Evolutionary conservation across 345 rosid species (phyloP), one percentile per base, ranked within the genome.

Genomic region (Acer saccharum): DNA sequence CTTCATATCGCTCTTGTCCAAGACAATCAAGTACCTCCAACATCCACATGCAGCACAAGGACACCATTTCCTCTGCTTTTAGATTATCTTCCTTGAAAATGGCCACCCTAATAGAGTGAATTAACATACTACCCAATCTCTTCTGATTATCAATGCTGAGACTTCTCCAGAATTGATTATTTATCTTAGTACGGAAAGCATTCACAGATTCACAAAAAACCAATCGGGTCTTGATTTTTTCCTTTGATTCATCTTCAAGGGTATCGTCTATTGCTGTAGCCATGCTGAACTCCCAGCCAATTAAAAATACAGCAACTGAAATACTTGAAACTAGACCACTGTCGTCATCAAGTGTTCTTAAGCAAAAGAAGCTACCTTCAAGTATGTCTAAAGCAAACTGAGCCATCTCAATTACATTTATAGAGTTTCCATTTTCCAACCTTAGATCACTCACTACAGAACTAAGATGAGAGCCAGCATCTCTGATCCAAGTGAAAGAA

Each of bases 281-380:
- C 81, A 92, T 84, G 85, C 86, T 78, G 65, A 81, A 71, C 83
- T 96, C 98, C 94, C 97, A 89, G 78, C 83, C 79, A 68, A 92
- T 88, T 62, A 92, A 81, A 82, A 86, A 91, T 48, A 91, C 60
- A 50, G 89, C 88, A 68, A 94, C 89, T 74, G 86, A 74, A 81
- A 92, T 82, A 72, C 82, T 75, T 81, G 97, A 81, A 79, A 91
- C 81, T 69, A 94, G 83, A 74, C 58, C 83, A 67, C 68, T 75
- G 77, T 90, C 95, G 68, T 91, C 90, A 79, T 82, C 82, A 62
- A 92, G 83, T 75, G 78, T 69, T 75, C 76, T 81, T 73, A 94
- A 84, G 85, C 89, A 81, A 83, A 87, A 92, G 78, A 91, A 84
- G 80, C 90, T 89, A 77, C 91, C 87, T 76, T 78, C 64, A 77